Conservation (phyloP, 2,329 filamentous ascomycete species). For the Microsporum canis region DNA sequence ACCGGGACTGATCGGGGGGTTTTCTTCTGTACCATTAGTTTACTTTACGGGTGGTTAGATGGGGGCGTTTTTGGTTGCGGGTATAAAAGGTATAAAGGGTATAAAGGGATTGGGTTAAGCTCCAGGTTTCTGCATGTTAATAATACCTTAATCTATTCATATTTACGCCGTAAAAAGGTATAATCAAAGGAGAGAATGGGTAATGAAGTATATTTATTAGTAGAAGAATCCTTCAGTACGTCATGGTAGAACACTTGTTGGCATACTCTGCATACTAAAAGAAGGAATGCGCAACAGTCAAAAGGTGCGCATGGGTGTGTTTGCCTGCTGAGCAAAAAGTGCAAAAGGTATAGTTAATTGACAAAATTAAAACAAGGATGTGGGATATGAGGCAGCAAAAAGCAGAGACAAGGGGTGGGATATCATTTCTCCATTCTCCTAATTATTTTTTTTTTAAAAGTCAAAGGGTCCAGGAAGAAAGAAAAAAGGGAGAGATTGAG, state of each 20-base stretch:
- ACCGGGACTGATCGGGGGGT: neutral
- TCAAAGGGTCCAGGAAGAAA: constrained; percentile 3
- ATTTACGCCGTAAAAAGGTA: neutral
- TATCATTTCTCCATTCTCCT: constrained; percentile 3
- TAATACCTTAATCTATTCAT: neutral
- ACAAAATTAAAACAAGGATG: constrained; percentile 1
- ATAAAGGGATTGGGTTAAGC: neutral
- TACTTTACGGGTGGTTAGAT: neutral
- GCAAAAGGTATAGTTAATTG: constrained; percentile 2
- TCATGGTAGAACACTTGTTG: neutral
- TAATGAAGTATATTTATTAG: constrained; percentile 1
- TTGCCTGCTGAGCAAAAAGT: neutral
- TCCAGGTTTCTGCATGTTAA: neutral
- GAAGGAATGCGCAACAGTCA: neutral
- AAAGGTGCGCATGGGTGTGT: neutral
- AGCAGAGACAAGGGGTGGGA: neutral
- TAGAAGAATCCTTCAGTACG: neutral
- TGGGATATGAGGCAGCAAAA: neutral
- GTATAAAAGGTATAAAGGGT: neutral
- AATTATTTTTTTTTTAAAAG: neutral
- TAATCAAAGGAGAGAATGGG: neutral
- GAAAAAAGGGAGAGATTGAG: neutral
- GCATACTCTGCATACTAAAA: neutral
- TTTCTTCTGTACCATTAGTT: neutral
- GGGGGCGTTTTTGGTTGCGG: neutral